Evolutionary conservation across 1,284 basidiomycete species (phyloP).

Genomic region (Rhodofomes roseus): DNA sequence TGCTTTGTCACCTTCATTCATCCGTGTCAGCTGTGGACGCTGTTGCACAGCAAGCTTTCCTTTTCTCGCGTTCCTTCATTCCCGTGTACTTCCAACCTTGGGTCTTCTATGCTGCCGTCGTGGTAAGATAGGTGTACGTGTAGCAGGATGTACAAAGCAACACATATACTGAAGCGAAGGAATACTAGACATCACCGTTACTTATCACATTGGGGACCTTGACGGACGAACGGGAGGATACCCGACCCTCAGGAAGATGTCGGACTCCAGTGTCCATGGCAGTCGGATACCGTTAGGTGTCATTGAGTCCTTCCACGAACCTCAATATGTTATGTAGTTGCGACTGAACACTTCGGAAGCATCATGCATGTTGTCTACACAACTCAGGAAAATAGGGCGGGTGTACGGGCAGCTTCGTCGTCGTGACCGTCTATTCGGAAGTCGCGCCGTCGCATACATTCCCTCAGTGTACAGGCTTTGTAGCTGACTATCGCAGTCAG

Average conservation of each 20-base stretch:
- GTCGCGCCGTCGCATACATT: background rate
- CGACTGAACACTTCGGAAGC: too few relatives aligned
- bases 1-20: too few relatives aligned
- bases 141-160: slow-evolving; percentile 3
- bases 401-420: background rate
- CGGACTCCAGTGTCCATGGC: too few relatives aligned
- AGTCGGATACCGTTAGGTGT: too few relatives aligned
- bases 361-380: too few relatives aligned
- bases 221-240: too few relatives aligned
- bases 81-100: background rate
- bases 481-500: background rate
- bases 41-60: too few relatives aligned
- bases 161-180: background rate
- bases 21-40: too few relatives aligned
- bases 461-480: background rate
- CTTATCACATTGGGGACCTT: background rate
- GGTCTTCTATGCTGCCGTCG: background rate
- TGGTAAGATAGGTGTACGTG: slow-evolving; percentile 6
- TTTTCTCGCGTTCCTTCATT: background rate
- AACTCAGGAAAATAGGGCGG: too few relatives aligned
- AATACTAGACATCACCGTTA: background rate
- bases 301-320: too few relatives aligned
- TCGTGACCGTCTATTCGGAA: background rate
- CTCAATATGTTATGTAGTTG: too few relatives aligned
- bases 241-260: too few relatives aligned